Evolutionary conservation across 305 asterid species (phyloP).

Genomic region (Fraxinus floribunda): DNA sequence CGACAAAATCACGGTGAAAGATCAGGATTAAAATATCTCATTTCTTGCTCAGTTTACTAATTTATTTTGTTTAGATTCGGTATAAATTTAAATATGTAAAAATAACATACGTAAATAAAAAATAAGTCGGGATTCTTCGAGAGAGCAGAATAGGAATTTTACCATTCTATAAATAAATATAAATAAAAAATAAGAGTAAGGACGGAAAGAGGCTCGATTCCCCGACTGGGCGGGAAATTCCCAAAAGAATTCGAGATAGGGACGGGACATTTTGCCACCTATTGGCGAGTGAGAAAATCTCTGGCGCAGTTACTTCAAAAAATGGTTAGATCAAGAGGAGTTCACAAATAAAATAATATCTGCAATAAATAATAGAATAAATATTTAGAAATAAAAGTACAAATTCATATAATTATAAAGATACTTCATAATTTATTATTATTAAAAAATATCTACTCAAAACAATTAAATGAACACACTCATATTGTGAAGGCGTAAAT

Average conservation of each 20-base stretch:
- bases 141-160: neutral
- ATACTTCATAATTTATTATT: too few species aligned
- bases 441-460: neutral
- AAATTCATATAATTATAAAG: neutral
- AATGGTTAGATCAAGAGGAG: neutral
- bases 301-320: neutral
- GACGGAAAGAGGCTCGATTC: neutral
- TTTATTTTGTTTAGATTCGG: neutral
- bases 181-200: neutral
- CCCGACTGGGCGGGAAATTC: neutral
- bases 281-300: neutral
- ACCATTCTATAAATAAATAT: neutral
- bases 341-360: too few species aligned
- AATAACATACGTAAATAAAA: neutral
- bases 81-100: neutral
- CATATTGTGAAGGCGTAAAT: neutral
- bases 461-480: neutral
- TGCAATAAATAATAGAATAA: neutral
- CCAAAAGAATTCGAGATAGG: neutral
- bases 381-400: neutral
- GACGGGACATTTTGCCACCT: neutral
- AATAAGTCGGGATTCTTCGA: neutral
- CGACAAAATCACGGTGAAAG: neutral
- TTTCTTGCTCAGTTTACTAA: neutral
- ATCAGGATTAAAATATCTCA: neutral